Percentiles rank a stretch among this genome's conserved stretches.
phyloP scores from a whole-genome alignment of 306 rosid species.

The Medicago lupulina region DNA sequence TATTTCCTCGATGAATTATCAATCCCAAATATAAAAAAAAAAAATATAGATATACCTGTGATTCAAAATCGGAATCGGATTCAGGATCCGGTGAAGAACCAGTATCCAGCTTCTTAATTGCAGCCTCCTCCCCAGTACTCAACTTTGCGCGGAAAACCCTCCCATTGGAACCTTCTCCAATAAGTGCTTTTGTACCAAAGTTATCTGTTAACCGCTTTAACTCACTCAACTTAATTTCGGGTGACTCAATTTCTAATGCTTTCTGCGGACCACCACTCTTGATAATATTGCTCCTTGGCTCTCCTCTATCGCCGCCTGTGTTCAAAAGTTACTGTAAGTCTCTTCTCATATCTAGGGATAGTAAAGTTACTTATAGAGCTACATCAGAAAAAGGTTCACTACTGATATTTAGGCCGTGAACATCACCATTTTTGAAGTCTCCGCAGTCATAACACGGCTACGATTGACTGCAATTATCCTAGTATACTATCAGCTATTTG shows the following conservation, averaged over 20 bases:
- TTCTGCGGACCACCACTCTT: constrained; percentile 76
- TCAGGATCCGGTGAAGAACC: constrained; percentile 79
- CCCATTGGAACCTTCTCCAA: constrained; percentile 98
- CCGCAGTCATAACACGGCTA: too few species aligned
- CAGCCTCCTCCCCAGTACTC: constrained; percentile 66
- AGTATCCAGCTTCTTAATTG: constrained; percentile 83
- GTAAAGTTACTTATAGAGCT: neutral
- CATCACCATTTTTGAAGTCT: too few species aligned
- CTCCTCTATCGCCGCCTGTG: constrained; percentile 80
- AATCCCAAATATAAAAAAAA: too few species aligned
- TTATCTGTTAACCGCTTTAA: constrained; percentile 75
- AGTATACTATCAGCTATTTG: neutral
- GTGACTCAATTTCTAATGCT: constrained; percentile 79
- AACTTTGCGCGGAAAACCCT: constrained; percentile 76
- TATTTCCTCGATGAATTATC: neutral
- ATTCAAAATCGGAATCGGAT: constrained; percentile 62
- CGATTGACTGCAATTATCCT: neutral
- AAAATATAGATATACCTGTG: constrained; percentile 52
- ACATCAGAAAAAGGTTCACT: neutral
- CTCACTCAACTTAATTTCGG: constrained; percentile 70
- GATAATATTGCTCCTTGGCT: constrained; percentile 66
- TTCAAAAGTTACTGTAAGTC: constrained; percentile 13
- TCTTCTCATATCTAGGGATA: too few species aligned
- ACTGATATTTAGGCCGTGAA: too few species aligned
- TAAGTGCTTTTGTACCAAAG: constrained; percentile 79